Conservation (phyloP, 306 rosid genomes). For the Neltuma alba region DNA sequence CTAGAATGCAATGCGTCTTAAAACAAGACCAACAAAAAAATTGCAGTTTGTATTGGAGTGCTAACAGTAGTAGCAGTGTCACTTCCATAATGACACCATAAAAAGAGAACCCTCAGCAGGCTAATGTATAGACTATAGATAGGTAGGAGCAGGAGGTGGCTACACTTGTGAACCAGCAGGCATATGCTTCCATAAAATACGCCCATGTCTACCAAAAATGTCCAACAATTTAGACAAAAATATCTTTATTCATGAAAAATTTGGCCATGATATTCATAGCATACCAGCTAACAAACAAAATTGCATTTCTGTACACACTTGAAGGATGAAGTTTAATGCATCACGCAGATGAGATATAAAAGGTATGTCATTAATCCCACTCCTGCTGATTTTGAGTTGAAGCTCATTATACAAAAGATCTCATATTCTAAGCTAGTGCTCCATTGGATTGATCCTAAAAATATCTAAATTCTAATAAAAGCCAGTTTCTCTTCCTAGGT, state of each 20-base stretch:
- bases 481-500: background rate
- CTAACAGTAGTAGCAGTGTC: background rate
- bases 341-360: background rate
- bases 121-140: too few relatives aligned
- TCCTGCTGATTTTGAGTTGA: background rate
- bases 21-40: too few relatives aligned
- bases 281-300: background rate
- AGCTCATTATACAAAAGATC: background rate
- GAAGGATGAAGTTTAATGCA: slow-evolving; percentile 1
- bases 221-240: background rate
- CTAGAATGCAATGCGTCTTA: too few relatives aligned
- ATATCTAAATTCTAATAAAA: background rate
- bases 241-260: background rate
- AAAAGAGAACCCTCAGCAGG: too few relatives aligned
- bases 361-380: background rate
- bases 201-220: background rate
- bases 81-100: background rate
- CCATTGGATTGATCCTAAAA: slow-evolving; percentile 5
- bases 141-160: background rate
- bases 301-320: background rate
- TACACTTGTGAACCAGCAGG: background rate
- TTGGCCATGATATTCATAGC: slow-evolving; percentile 3
- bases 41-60: background rate
- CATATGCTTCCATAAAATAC: background rate
- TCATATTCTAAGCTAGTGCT: background rate